Evolutionary conservation across 164 flowering plant genomes (phyloP).

Genomic region (Liquidambar formosana): DNA sequence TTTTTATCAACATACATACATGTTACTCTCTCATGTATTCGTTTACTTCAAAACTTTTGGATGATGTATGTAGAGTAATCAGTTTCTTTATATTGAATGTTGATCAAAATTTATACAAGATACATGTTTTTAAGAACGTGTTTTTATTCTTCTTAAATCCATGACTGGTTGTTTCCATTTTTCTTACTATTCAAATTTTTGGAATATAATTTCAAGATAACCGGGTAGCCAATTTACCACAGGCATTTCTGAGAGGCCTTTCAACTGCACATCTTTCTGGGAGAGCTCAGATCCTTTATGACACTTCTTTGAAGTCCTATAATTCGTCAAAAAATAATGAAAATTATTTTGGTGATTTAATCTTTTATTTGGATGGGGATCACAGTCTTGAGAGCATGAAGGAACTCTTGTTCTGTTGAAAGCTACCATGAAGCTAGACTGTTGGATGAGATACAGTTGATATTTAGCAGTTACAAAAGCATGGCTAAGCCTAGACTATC

Average conservation of each 20-base stretch:
- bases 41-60: not conserved
- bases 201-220: constrained; percentile 28
- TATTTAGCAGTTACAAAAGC: too few species aligned
- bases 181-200: not conserved
- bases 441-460: too few species aligned
- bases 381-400: constrained; percentile 96
- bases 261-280: constrained; percentile 67
- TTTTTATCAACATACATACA: too few species aligned
- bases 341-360: constrained; percentile 51
- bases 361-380: constrained; percentile 90
- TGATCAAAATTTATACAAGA: too few species aligned
- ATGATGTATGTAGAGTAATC: too few species aligned
- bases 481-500: too few species aligned
- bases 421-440: too few species aligned
- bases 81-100: too few species aligned
- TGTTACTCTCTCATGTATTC: not conserved
- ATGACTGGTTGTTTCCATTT: not conserved
- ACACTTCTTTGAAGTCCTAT: constrained; percentile 21
- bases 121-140: not conserved
- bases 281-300: constrained; percentile 67
- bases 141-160: not conserved
- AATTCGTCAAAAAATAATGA: constrained; percentile 20
- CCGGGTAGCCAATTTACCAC: constrained; percentile 47
- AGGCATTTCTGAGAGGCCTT: constrained; percentile 70
- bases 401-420: too few species aligned